A percentile compares a stretch with the other conserved stretches of the same genome.
Conservation (phyloP, 164 flowering plant genomes). For the Cinnamomum chago region DNA sequence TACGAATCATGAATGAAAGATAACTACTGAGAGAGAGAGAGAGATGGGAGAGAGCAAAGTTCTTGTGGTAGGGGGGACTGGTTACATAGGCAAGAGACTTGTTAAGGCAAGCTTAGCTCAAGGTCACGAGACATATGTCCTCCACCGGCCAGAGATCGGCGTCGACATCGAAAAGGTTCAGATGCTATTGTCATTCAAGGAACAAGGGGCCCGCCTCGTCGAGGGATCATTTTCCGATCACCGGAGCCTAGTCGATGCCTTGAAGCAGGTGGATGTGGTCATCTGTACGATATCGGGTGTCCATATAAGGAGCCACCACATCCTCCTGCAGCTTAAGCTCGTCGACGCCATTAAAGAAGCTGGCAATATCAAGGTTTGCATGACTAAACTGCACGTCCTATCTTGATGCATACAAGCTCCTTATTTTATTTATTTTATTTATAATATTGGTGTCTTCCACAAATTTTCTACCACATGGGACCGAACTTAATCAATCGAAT, state of each 20-base stretch:
- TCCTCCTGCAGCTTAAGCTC: constrained; percentile 62
- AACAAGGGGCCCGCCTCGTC: constrained; percentile 50
- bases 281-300: constrained; percentile 63
- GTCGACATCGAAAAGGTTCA: constrained; percentile 61
- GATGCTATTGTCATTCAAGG: constrained; percentile 45
- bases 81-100: constrained; percentile 55
- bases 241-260: constrained; percentile 59
- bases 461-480: no score
- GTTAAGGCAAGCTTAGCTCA: constrained; percentile 53
- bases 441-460: no score
- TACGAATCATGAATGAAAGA: neutral
- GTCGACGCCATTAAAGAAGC: constrained; percentile 71
- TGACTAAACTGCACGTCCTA: neutral
- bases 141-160: constrained; percentile 51
- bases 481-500: no score
- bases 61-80: constrained; percentile 60
- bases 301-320: constrained; percentile 50
- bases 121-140: constrained; percentile 51
- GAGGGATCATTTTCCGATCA: constrained; percentile 49
- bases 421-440: no score
- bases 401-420: no score
- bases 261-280: constrained; percentile 64
- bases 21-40: neutral
- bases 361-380: constrained; percentile 54
- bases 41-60: constrained; percentile 45